Evolutionary conservation across 495 filamentous ascomycete species (phyloP), one percentile per base, ranked within the genome.

Genomic region (Penicillium chermesinum): DNA sequence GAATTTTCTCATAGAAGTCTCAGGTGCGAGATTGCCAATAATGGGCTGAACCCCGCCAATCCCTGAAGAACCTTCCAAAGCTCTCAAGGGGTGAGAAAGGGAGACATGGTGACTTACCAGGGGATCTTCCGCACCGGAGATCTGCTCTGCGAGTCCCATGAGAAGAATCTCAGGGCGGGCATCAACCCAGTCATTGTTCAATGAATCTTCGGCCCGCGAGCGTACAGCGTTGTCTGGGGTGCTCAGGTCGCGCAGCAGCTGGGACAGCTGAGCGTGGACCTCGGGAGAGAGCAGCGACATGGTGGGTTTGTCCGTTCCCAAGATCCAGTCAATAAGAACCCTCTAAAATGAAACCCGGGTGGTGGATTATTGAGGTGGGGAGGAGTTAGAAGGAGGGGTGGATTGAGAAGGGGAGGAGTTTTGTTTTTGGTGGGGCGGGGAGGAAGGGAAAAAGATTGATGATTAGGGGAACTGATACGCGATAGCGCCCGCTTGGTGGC

Each of bases 61-160:
- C 25, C 30, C 16, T 44, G 13, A 36, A 33, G 16, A 4, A 36
- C n/a, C n/a, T 32, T 10, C 25, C 32, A n/a, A 15, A 3, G 18
- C 25, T 44, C 19, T 15, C 44, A 38, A 38, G 44, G 33, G 44
- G 36, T 33, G 44, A 42, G 17, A 42, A n/a, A n/a, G 33, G 33
- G 18, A 12, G 42, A 13, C 3, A 25, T 55, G 25, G 15, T 36
- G 38, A 77, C 79, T 70, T 76, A 91, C 89, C 45, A 75, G 71
- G 44, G 83, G 59, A 56, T 90, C 84, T 51, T 79, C 74, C 16
- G 86, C 76, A 14, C 74, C 80, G 55, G 85, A 80, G 58, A 95
- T 85, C 70, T 97, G 91, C 69, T 99, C 94, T 15, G 84, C 89
- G 55, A 99, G 69, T 46, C 90, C 94, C 85, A 96, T 89, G 65